phyloP scores from a whole-genome alignment of 83 land plant species.

The Thuja plicata region DNA sequence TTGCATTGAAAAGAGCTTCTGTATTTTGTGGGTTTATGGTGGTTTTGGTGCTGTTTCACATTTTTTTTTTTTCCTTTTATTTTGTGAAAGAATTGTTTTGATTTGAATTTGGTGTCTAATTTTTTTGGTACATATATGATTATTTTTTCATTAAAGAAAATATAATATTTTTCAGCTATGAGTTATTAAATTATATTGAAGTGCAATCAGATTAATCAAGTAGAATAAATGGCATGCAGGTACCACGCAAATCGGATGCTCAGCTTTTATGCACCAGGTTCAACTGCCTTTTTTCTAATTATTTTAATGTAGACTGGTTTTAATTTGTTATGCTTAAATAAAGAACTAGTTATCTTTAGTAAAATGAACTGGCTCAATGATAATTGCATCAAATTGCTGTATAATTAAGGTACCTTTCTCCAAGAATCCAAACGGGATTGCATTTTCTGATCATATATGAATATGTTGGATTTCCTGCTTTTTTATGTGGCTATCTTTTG shows the following conservation, averaged over 20 bases:
- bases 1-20: neutral
- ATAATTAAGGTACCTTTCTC: neutral
- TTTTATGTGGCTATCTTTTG: neutral
- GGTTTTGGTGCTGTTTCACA: neutral
- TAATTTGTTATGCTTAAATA: neutral
- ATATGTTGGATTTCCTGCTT: neutral
- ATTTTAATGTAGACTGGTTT: neutral
- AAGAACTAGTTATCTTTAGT: neutral
- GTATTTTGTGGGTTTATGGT: neutral
- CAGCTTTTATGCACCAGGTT: constrained; percentile 11
- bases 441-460: neutral
- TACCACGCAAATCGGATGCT: constrained; percentile 10
- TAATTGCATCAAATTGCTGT: neutral
- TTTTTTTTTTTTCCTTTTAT: neutral
- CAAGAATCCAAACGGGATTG: neutral
- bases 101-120: neutral
- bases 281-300: neutral
- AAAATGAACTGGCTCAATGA: neutral
- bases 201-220: neutral
- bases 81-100: neutral
- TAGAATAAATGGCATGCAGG: neutral
- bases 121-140: neutral
- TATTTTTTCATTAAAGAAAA: neutral
- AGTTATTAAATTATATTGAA: neutral
- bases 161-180: neutral